Evolutionary conservation across 2,329 filamentous ascomycete species (phyloP), one percentile per base, ranked within the genome.

Genomic region (Cephalotrichum gorgonifer): DNA sequence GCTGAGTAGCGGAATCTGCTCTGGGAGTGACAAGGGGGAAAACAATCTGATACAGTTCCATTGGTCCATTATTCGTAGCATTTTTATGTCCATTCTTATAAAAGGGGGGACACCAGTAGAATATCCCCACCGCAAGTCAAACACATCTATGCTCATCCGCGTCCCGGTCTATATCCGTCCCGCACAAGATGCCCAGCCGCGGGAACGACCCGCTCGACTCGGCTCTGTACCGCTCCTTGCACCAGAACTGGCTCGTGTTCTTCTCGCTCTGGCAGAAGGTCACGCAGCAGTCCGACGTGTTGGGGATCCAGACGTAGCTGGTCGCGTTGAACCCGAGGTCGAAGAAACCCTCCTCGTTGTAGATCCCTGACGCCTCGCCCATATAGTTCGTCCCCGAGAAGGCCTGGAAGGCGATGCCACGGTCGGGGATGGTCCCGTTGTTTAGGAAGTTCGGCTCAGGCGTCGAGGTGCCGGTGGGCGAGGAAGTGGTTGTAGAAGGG

Each of bases 371-470:
- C 23, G 42, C 45, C 0, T 54, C 48, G 15, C 62, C 62, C 2
- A 14, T 26, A 50, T 56, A 64, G 38, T 60, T 53, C 3, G 41
- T 2, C 6, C 52, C 51, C 1, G 58, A 55, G 43, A 59, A 66
- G 7, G 51, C 63, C 47, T 66, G 64, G 56, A 67, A 66, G 4
- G 56, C 57, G 22, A 61, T 58, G 2, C 51, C 50, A 2, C 44
- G 42, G 15, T 25, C 27, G 0, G 55, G 54, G 7, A 33, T 48
- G 12, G 56, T 60, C 39, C 51, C 48, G 52, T 58, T 60, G 53
- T 58, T 57, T 39, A 60, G 52, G 49, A 60, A 56, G 0, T 50
- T 52, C 20, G 28, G n/a, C 14, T 46, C 28, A 4, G 49, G 20
- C 15, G 51, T 43, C n/a, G n/a, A n/a, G n/a, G n/a, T n/a, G n/a